Evolutionary conservation across 1,139 yeast genomes (phyloP), one percentile per base, ranked within the genome.

Genomic region (Geotrichum klebahnii): DNA sequence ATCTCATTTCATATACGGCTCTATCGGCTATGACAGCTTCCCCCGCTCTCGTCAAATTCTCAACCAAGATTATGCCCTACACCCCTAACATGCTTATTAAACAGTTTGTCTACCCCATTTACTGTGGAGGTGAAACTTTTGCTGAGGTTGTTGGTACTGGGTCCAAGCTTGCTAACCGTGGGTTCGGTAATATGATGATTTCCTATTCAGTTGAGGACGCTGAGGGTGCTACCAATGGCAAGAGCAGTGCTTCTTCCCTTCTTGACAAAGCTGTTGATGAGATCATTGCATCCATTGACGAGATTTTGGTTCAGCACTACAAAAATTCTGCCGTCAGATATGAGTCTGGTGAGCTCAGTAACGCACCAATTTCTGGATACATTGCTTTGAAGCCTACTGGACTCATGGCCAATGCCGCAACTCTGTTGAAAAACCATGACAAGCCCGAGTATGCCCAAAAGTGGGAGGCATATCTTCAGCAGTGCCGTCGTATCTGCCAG

Each of bases 351-450:
- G 46, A 84, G 87, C 19, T 58, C 17, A 16, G 56, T 5, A 51
- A 57, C 16, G 55, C 61, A 2, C 68, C 70, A 28, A 62, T 67
- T 24, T 61, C 69, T 19, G 71, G 73, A 32, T 66, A 63, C 57
- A 60, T 88, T 55, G 98, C 96, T 2, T 75, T 92, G 65, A 92
- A 92, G 70, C 97, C 97, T 47, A 87, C 97, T 19, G 97, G 97
- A 1, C 77, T 90, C 60, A 80, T 87, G 56, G 73, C 79, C 48
- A 78, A 84, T 67, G 95, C 96, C 1, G 85, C 85, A 16, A 76
- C 78, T 32, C 84, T 84, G n/a, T 75, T 90, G 61, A 73, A 75
- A 55, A 75, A 87, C 69, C 86, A 72, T 69, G 68, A 79, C 55
- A 68, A 68, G 44, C 79, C 82, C 8, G 77, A 72, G 48, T 80